These are phyloP conservation scores for Trichothecium roseum DNA, from an alignment of 2,329 filamentous ascomycete species.

Conservation along the genomic window DNA sequence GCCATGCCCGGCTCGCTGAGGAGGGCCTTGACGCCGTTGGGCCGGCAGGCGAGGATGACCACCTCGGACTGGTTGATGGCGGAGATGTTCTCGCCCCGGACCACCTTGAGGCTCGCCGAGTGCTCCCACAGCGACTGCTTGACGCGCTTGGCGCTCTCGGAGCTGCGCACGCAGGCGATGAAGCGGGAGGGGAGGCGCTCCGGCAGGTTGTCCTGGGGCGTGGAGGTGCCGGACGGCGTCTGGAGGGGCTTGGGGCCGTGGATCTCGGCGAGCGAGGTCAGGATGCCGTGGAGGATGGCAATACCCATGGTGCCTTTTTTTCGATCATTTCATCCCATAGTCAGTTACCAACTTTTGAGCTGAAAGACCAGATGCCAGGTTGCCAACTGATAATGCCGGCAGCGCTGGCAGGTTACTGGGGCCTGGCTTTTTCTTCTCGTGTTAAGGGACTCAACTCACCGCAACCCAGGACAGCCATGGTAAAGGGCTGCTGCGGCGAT, in stretches of 20 bases:
- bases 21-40: conserved; percentile 60
- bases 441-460: conserved; percentile 53
- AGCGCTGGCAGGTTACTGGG: no score
- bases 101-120: conserved; percentile 50
- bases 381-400: no score
- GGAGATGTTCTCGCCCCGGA: conserved; percentile 61
- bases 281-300: conserved; percentile 71
- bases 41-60: conserved; percentile 72
- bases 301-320: conserved; percentile 69
- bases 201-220: conserved; percentile 37
- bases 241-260: conserved; percentile 34
- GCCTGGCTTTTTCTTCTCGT: no score
- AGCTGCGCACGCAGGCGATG: conserved; percentile 68
- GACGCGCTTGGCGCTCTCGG: conserved; percentile 60
- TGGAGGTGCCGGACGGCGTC: conserved; percentile 31
- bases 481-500: conserved; percentile 37
- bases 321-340: no score
- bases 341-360: no score
- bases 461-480: conserved; percentile 72
- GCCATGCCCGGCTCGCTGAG: conserved; percentile 58
- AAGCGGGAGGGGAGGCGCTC: conserved; percentile 59
- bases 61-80: conserved; percentile 61
- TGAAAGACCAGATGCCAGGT: no score
- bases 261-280: conserved; percentile 53
- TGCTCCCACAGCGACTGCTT: conserved; percentile 55